A percentile compares a stretch with the other conserved stretches of the same genome.
Evolutionary conservation across 2,329 filamentous ascomycete species (phyloP).

Genomic region (Pyricularia sp.): DNA sequence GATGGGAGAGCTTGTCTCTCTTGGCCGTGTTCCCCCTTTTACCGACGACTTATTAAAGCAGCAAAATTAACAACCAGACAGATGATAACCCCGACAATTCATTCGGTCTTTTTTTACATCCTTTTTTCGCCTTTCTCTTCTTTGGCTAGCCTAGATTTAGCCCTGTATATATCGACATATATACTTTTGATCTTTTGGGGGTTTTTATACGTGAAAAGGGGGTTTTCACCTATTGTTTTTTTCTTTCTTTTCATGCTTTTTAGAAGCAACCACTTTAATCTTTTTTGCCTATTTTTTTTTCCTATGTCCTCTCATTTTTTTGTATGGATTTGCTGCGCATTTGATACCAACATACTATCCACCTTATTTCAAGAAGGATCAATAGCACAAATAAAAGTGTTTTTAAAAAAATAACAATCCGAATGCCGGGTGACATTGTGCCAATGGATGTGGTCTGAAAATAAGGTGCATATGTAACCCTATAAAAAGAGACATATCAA

Average conservation of each 20-base stretch:
- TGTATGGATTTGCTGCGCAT: neutral
- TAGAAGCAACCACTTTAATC: neutral
- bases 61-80: neutral
- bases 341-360: neutral
- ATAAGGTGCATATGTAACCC: no score
- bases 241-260: neutral
- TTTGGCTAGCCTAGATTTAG: slow-evolving; percentile 4
- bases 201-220: neutral
- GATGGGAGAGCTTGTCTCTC: neutral
- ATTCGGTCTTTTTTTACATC: neutral
- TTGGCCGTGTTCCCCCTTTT: neutral
- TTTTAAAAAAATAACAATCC: no score
- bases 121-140: slow-evolving; percentile 1
- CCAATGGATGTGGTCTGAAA: no score
- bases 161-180: slow-evolving; percentile 4
- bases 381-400: neutral
- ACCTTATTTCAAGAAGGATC: neutral
- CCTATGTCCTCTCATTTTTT: neutral
- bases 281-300: neutral
- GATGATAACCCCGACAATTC: slow-evolving; percentile 1
- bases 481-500: no score
- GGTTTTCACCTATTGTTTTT: neutral
- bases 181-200: neutral
- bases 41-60: neutral
- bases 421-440: no score